Base-by-base conservation (phyloP, 2,329 filamentous ascomycete genomes). In the Penicillium concentricum region DNA sequence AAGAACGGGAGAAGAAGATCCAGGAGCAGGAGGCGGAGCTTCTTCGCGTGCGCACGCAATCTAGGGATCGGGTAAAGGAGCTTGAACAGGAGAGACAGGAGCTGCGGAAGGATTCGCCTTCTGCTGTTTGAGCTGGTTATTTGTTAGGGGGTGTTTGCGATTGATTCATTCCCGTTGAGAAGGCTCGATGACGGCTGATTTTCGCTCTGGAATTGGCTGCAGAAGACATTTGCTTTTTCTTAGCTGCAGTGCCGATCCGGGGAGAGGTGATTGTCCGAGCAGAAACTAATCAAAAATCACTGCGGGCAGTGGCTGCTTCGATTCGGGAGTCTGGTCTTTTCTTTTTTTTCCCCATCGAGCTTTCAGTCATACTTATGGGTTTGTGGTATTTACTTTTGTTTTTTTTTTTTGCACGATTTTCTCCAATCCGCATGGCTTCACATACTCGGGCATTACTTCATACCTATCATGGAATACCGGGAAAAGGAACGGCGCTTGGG, bases 11-110 rank as follows among this genome's bases (percentile, higher is more conserved):
- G 61, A 53, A 69, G 57, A 65, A 66, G 68, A 61, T 67, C 58
- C 62, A 69, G 42, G 54, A 71, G 66, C 66, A 73, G 67, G 67
- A 74, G 67, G 65, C 73, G 59, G 63, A 72, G 50, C 60, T 73
- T 38, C 60, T 72, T 56, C 67, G 69, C 8, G 68, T 73, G 50
- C 67, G 67, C 48, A 69, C 70, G 4, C 59, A 64, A 22, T 65
- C 64, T 2, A 65, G 61, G 41, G 68, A 72, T 38, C 68, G 69
- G 16, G 57, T 67, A 5, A 67, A 62, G 61, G 69, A 72, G 48
- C 37, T 65, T 12, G 63, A 66, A 18, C 61, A 60, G 9, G 61
- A 63, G 45, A 59, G 62, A 10, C 61, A 63, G 47, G 64, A 65
- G 34, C 35, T 54, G 53, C 61, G 64, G 15, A 56, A 54, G 10